Percentiles rank a stretch among this genome's conserved stretches.
Conservation (phyloP, 352 stramenopile genomes). For the Peronospora belbahrii region DNA sequence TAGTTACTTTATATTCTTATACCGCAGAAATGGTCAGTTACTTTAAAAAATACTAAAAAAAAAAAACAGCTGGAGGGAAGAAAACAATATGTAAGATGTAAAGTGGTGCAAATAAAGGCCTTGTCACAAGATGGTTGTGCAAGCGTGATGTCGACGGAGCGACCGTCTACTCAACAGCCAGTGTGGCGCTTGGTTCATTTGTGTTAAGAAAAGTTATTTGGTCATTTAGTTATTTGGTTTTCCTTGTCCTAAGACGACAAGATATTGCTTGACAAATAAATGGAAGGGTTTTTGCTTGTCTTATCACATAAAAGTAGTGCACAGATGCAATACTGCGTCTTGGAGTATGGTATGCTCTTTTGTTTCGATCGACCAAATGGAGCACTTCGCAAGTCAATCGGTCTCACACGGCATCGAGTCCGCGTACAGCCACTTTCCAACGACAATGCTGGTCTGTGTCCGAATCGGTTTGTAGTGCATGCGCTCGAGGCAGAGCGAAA, state of each 20-base stretch:
- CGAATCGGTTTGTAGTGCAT: conserved; percentile 60
- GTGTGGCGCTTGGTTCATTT: conserved; percentile 4
- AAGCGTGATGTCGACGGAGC: conserved; percentile 10
- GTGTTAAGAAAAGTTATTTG: conserved; percentile 14
- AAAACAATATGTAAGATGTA: conserved; percentile 19
- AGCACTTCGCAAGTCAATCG: conserved; percentile 30
- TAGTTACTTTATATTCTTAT: too few relatives aligned
- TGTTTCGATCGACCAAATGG: conserved; percentile 40
- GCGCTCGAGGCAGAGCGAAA: conserved; percentile 42
- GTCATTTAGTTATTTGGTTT: conserved; percentile 11
- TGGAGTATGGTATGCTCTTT: conserved; percentile 55
- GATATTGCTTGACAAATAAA: conserved; percentile 19
- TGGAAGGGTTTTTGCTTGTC: conserved; percentile 72
- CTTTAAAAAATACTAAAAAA: too few relatives aligned
- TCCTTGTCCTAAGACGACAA: conserved; percentile 11
- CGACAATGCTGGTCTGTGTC: conserved; percentile 38
- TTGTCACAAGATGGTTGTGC: conserved; percentile 10
- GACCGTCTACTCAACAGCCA: conserved; percentile 9
- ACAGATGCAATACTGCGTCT: conserved; percentile 56
- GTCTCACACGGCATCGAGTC: conserved; percentile 59
- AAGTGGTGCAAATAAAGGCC: conserved; percentile 5
- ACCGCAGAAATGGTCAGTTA: too few relatives aligned
- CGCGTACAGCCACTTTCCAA: conserved; percentile 38
- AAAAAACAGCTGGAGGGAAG: conserved; percentile 15
- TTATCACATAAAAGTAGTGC: conserved; percentile 36